Conservation (phyloP, 345 rosid genomes). For the Excoecaria cochinchinensis region DNA sequence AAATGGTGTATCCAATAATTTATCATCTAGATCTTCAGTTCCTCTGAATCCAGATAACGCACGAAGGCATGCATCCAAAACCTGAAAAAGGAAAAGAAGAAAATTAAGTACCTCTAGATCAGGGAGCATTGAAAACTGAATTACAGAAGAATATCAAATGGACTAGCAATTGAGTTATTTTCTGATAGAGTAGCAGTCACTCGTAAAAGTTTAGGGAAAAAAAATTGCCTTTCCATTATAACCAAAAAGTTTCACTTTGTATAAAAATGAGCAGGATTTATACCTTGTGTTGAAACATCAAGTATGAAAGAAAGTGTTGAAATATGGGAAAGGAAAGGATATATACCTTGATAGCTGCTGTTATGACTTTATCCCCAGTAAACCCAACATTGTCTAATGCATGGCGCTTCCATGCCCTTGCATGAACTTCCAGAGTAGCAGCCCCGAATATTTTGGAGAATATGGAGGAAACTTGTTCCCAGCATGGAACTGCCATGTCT, state of each 20-base stretch:
- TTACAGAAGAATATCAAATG: not conserved
- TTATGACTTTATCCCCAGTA: constrained; percentile 71
- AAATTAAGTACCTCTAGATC: not conserved
- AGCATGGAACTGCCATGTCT: constrained; percentile 51
- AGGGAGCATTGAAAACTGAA: not conserved
- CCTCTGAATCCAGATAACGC: constrained; percentile 92
- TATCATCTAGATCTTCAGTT: constrained; percentile 79
- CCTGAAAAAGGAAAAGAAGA: constrained; percentile 44
- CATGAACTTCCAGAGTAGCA: constrained; percentile 46
- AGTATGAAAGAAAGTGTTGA: not conserved
- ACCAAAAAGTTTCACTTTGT: not conserved
- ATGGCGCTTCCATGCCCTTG: constrained; percentile 49
- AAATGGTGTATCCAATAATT: constrained; percentile 66
- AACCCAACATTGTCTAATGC: constrained; percentile 45
- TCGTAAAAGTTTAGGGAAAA: not conserved
- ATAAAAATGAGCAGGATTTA: not conserved
- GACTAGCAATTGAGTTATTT: not conserved
- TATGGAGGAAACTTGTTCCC: constrained; percentile 58
- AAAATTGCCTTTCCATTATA: not conserved
- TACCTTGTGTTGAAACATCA: not conserved
- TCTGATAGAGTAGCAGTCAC: not conserved
- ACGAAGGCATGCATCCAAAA: constrained; percentile 86
- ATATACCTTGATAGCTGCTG: constrained; percentile 72
- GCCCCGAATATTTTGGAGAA: constrained; percentile 49
- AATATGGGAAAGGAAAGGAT: not conserved